Evolutionary conservation across 2,329 filamentous ascomycete genomes (phyloP), one percentile per base, ranked within the genome.

Genomic region (Ophiocordyceps camponoti-rufipedis): DNA sequence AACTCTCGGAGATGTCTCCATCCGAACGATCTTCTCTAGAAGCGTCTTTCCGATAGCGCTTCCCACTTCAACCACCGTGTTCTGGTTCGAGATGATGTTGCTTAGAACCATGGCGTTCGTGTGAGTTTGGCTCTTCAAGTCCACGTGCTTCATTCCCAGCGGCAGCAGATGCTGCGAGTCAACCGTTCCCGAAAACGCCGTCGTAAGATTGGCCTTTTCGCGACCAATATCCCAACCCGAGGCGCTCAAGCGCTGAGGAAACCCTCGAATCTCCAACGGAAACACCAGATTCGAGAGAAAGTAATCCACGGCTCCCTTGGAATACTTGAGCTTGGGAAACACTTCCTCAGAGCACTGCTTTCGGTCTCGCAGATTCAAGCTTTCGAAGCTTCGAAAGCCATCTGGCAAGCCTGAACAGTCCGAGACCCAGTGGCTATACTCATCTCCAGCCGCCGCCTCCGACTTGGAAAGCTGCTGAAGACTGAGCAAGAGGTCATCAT

Each of bases 161-260:
- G 79, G 78, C 0, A 84, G 59, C 0, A 77, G 52, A 10, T 65
- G 60, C 6, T 65, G 58, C 0, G 70, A 72, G 50, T 83, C 79
- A 28, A 75, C 78, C 0, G 80, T 85, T 0, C 80, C 79, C 47
- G 74, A 80, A 53, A 84, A 84, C 0, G 79, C 80, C 0, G 72
- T 76, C 0, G 68, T 75, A 0, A 68, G 64, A 29, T 72, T 59
- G 0, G 28, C 11, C 45, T 68, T 75, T 12, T 46, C 41, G 19
- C 57, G 51, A 2, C 62, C 72, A 31, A 82, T 62, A 50, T 84
- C 77, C 79, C 79, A 83, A 0, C 76, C 78, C 0, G 78, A 83
- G 0, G 74, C 66, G 0, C 71, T 74, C 0, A 84, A 56, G 47
- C 82, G 82, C 9, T 65, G 47, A 0, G 70, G 68, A 43, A 80